Percentiles rank a stretch among this genome's conserved stretches.
phyloP scores from a whole-genome alignment of 257 asterid genomes.

The Solanum pinnatisectum region DNA sequence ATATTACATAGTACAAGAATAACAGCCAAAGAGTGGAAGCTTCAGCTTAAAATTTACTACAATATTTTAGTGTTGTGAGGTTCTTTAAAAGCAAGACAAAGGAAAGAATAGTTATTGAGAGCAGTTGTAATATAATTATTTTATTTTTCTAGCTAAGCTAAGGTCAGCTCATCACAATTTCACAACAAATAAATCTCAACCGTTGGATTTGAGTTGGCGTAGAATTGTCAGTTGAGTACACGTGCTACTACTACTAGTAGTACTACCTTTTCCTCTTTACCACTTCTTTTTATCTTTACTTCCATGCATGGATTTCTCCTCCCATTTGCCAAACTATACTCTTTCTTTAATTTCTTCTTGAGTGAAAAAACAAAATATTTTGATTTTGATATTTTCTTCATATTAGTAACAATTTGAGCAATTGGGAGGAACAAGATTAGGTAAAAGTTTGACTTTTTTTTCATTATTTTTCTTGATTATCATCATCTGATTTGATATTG shows the following conservation, averaged over 20 bases:
- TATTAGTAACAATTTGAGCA: not conserved
- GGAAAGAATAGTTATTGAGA: conserved; percentile 27
- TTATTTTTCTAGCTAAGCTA: not conserved
- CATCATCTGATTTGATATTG: conserved; percentile 3
- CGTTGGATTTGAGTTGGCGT: conserved; percentile 24
- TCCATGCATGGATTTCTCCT: conserved; percentile 66
- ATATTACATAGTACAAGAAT: not conserved
- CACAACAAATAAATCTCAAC: not conserved
- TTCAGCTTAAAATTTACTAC: conserved; percentile 10
- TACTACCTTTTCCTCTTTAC: not conserved
- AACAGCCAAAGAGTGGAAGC: conserved; percentile 21
- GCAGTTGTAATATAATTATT: conserved; percentile 7
- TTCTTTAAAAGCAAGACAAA: conserved; percentile 32
- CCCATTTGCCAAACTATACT: conserved; percentile 13
- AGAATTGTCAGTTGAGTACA: conserved; percentile 31
- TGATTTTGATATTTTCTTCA: not conserved
- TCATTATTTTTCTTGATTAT: not conserved
- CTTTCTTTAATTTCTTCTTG: not conserved
- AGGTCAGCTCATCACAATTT: not conserved
- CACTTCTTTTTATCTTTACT: conserved; percentile 40
- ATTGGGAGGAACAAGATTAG: not conserved
- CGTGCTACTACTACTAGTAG: conserved; percentile 26
- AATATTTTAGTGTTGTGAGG: not conserved
- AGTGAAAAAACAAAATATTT: not conserved
- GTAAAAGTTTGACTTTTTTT: not conserved